Evolutionary conservation across 345 rosid genomes (phyloP).

Genomic region (Luvunga scandens): DNA sequence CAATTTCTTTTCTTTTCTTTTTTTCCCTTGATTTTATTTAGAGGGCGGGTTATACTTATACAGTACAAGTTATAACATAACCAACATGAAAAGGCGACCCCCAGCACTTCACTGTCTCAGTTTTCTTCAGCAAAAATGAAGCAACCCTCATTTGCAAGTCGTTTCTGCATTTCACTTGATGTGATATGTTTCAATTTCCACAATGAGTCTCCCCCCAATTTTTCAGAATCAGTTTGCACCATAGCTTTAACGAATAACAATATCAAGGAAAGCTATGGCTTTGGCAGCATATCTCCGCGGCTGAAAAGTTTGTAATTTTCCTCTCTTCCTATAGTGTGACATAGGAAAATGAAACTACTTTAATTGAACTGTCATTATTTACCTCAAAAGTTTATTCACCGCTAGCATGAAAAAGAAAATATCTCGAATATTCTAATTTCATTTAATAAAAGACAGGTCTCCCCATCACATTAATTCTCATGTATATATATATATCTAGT

Average conservation of each 20-base stretch:
- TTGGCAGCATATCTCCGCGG: not conserved
- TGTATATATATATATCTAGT: too few relatives aligned
- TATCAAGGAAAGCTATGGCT: not conserved
- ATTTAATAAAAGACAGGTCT: too few relatives aligned
- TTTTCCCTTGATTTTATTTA: not conserved
- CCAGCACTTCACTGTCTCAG: not conserved
- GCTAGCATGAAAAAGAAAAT: not conserved
- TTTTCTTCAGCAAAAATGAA: conserved; percentile 2
- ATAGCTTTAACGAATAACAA: too few relatives aligned
- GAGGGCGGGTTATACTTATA: not conserved
- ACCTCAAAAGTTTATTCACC: not conserved
- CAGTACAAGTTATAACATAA: not conserved
- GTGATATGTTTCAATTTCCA: not conserved
- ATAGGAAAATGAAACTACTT: not conserved
- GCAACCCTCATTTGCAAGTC: not conserved
- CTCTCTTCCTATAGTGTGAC: not conserved
- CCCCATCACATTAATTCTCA: too few relatives aligned
- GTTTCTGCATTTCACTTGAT: not conserved
- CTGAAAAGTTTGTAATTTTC: too few relatives aligned
- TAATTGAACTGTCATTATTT: not conserved
- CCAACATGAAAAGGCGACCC: not conserved
- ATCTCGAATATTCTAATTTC: too few relatives aligned
- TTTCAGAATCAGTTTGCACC: not conserved
- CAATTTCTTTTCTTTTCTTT: too few relatives aligned
- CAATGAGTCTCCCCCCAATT: too few relatives aligned